Evolutionary conservation across 83 land plant species (phyloP).

Genomic region (Diphasiastrum complanatum): DNA sequence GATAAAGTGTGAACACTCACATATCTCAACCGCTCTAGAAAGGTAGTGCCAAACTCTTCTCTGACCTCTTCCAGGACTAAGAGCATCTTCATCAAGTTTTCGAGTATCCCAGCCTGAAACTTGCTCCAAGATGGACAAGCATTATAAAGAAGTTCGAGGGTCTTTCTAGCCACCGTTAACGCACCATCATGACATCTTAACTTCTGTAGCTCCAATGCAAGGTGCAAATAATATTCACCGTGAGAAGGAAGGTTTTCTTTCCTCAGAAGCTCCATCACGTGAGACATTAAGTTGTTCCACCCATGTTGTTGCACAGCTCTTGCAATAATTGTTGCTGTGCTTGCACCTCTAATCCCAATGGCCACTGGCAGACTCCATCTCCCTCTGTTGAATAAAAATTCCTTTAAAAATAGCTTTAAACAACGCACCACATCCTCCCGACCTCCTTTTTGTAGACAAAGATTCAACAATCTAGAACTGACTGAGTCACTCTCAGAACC

Average conservation of each 20-base stretch:
- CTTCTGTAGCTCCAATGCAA: background rate
- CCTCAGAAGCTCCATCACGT: background rate
- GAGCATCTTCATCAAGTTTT: too few species aligned
- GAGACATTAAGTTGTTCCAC: background rate
- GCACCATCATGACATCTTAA: background rate
- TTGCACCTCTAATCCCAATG: background rate
- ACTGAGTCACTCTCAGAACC: background rate
- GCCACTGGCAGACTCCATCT: background rate
- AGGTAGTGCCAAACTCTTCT: too few species aligned
- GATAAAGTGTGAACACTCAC: too few species aligned
- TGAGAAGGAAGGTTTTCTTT: background rate
- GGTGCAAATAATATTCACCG: background rate
- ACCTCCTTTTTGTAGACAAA: background rate
- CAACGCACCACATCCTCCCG: background rate
- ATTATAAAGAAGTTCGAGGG: too few species aligned
- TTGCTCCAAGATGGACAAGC: too few species aligned
- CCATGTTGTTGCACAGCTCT: background rate
- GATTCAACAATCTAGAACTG: constrained; percentile 8
- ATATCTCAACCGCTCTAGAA: too few species aligned
- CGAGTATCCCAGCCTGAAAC: too few species aligned
- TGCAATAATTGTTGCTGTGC: background rate
- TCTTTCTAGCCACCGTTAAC: background rate
- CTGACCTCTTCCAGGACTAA: too few species aligned
- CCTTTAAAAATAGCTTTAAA: background rate
- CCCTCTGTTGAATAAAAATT: background rate